Evolutionary conservation across 495 filamentous ascomycete species (phyloP), one percentile per base, ranked within the genome.

Genomic region (Aspergillus sclerotiicarbonarius): DNA sequence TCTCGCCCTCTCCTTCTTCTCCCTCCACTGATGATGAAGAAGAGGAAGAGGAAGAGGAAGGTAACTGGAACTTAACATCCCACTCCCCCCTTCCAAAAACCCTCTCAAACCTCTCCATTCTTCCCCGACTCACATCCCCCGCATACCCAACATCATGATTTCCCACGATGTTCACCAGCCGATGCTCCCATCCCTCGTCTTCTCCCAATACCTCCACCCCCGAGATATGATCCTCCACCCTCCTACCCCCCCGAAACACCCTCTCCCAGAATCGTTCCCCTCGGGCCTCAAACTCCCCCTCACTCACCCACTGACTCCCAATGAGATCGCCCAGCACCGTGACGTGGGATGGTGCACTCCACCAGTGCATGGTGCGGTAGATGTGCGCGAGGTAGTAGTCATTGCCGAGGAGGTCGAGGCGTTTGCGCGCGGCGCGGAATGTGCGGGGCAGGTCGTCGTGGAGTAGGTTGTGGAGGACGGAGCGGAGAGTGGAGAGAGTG

Each of bases 111-210:
- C 94, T 81, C 32, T 83, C 76, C 43, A 95, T 80, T 10, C 91
- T 82, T 30, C 84, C 75, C 33, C 76, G 70, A 53, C 85, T 89
- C 56, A 96, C 80, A 70, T 98, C 94, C 0, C 94, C 94, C 0
- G 93, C 90, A 65, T 98, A 98, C 29, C 94, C 94, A 53, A 98
- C 85, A 70, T 98, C 94, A 64, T 98, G 94, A 68, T 98, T 98
- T 0, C 94, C 94, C 0, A 87, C 90, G 10, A 97, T 80, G 60
- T 94, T 92, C 67, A 98, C 93, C 55, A 98, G 74, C 54, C 89
- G 82, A 29, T 78, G 77, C 13, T 80, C 74, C 94, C 94, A 98
- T 1, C 5, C 13, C 4, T 4, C 13, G 13, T 41, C 37, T n/a
- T 15, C 13, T 12, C 37, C 37, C 13, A 41, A 12, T 15, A 41